phyloP scores from a whole-genome alignment of 768 basidiomycete genomes.

The Dioszegia hungarica region DNA sequence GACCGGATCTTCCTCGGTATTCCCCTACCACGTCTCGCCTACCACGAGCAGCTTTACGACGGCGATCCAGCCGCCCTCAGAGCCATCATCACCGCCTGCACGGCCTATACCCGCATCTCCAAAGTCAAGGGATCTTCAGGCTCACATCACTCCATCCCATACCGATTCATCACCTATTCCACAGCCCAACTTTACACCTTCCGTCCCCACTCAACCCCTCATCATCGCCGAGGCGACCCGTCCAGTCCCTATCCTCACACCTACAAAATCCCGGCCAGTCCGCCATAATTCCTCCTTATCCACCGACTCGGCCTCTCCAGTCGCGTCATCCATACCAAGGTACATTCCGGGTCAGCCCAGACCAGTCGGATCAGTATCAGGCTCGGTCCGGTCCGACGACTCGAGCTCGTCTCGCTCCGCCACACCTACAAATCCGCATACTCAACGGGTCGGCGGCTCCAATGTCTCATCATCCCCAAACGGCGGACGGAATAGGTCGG shows the following conservation, averaged over 20 bases:
- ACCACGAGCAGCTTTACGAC: conserved; percentile 19
- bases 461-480: background rate
- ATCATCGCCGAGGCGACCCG: background rate
- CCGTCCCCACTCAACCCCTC: background rate
- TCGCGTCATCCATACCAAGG: conserved; percentile 11
- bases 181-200: background rate
- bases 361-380: conserved; percentile 25
- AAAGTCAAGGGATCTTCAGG: conserved; percentile 25
- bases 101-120: conserved; percentile 28
- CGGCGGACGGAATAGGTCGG: conserved; percentile 10
- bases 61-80: background rate
- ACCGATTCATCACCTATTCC: background rate
- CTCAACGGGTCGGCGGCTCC: background rate
- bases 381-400: conserved; percentile 26
- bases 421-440: conserved; percentile 18
- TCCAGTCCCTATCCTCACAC: conserved; percentile 25
- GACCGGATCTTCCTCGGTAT: conserved; percentile 16
- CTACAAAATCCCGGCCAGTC: conserved; percentile 23
- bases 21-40: conserved; percentile 32
- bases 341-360: conserved; percentile 42
- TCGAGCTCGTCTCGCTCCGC: conserved; percentile 24
- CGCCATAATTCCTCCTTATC: conserved; percentile 20
- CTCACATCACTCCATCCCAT: conserved; percentile 19
- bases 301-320: conserved; percentile 7
- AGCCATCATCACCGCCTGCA: conserved; percentile 12